These are phyloP conservation scores for Graphilbum fragrans DNA, from an alignment of 2,329 filamentous ascomycete genomes.

Conservation along the genomic window DNA sequence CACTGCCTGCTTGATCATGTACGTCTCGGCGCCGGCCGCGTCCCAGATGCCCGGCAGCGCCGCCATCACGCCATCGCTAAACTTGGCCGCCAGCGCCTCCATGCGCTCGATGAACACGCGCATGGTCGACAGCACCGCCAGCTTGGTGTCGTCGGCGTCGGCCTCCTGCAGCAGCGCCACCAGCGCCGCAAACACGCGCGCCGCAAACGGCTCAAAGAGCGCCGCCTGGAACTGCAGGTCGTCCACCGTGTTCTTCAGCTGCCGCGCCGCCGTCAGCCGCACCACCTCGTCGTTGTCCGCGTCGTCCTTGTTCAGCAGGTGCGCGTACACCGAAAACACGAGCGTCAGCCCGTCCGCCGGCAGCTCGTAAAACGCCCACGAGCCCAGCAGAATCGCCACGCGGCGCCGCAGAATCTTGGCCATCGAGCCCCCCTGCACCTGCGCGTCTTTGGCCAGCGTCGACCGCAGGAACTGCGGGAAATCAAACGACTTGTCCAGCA, in stretches of 20 bases:
- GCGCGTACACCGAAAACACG: constrained; percentile 80
- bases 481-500: constrained; percentile 63
- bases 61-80: constrained; percentile 70
- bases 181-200: constrained; percentile 58
- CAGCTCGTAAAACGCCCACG: constrained; percentile 78
- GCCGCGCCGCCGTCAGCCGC: constrained; percentile 76
- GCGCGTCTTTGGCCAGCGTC: constrained; percentile 68
- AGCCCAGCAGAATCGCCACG: constrained; percentile 76
- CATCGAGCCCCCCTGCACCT: constrained; percentile 36
- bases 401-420: constrained; percentile 79
- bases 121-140: constrained; percentile 80
- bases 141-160: constrained; percentile 75
- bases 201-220: constrained; percentile 64
- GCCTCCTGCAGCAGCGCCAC: constrained; percentile 71
- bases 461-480: constrained; percentile 70
- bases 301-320: constrained; percentile 68
- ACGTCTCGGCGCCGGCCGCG: constrained; percentile 64
- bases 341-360: constrained; percentile 54
- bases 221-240: constrained; percentile 71
- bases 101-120: constrained; percentile 69
- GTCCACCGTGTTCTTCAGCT: constrained; percentile 69
- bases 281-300: constrained; percentile 82
- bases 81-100: constrained; percentile 56
- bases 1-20: constrained; percentile 88
- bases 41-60: constrained; percentile 78